phyloP scores from a whole-genome alignment of 805 yeast genomes.

The Candida corydali region DNA sequence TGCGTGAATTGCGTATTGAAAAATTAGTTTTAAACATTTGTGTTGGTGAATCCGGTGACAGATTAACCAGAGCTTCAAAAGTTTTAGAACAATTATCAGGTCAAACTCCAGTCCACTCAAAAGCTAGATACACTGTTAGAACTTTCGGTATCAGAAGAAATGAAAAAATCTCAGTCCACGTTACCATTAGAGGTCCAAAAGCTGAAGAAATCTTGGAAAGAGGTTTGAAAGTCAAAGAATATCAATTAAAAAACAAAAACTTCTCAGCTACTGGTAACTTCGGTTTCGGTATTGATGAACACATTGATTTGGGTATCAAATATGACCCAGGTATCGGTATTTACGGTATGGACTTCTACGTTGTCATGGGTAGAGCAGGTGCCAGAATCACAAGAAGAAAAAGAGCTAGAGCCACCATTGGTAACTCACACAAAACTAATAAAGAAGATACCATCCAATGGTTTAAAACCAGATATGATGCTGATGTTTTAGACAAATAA shows the following conservation, averaged over 20 bases:
- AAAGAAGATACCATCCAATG: slow-evolving; percentile 94
- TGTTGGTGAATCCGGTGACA: slow-evolving; percentile 99
- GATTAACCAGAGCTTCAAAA: slow-evolving; percentile 99
- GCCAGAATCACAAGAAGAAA: slow-evolving; percentile 98
- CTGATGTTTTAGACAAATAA: slow-evolving; percentile 88
- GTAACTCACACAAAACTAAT: slow-evolving; percentile 87
- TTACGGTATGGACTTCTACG: slow-evolving; percentile 99
- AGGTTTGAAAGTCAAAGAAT: slow-evolving; percentile 99
- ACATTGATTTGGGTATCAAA: slow-evolving; percentile 99
- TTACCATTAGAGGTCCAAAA: slow-evolving; percentile 99
- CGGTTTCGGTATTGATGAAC: slow-evolving; percentile 99
- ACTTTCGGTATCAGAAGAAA: slow-evolving; percentile 99
- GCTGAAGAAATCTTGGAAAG: slow-evolving; percentile 94
- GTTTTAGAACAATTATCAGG: slow-evolving; percentile 99
- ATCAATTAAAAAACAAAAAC: slow-evolving; percentile 91
- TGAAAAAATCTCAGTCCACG: slow-evolving; percentile 99
- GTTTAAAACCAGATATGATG: slow-evolving; percentile 99
- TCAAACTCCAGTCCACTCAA: slow-evolving; percentile 99
- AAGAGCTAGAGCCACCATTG: slow-evolving; percentile 85
- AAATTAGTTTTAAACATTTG: slow-evolving; percentile 99
- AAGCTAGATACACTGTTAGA: slow-evolving; percentile 99
- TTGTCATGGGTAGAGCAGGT: slow-evolving; percentile 99
- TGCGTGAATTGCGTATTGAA: slow-evolving; percentile 99
- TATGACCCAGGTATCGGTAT: slow-evolving; percentile 99
- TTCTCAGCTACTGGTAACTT: slow-evolving; percentile 99